phyloP scores from a whole-genome alignment of 306 rosid genomes.

The Leucaena leucocephala region DNA sequence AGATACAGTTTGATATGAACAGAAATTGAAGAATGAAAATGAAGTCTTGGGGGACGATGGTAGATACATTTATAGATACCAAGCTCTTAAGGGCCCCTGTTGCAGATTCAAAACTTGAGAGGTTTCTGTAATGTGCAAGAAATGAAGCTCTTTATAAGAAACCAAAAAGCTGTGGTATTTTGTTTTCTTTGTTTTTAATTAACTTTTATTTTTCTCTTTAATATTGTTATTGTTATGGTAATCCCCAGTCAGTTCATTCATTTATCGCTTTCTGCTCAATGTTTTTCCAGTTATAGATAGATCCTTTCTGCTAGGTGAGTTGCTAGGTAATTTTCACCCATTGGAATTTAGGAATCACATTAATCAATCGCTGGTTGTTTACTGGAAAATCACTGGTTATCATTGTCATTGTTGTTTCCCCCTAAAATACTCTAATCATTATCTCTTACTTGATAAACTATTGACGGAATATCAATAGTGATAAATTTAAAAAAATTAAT shows the following conservation, averaged over 20 bases:
- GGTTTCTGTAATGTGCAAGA: slow-evolving; percentile 58
- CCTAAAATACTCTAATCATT: too few relatives aligned
- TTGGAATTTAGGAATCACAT: neutral
- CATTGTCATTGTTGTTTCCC: too few relatives aligned
- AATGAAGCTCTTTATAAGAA: too few relatives aligned
- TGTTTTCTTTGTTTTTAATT: neutral
- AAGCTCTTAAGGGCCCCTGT: slow-evolving; percentile 74
- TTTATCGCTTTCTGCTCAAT: slow-evolving; percentile 32
- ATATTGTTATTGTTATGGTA: slow-evolving; percentile 20
- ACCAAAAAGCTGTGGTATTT: too few relatives aligned
- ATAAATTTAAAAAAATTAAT: too few relatives aligned
- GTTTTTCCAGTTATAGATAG: slow-evolving; percentile 36
- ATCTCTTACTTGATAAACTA: too few relatives aligned
- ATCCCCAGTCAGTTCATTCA: slow-evolving; percentile 25
- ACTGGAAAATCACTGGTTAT: too few relatives aligned
- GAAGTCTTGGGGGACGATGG: neutral
- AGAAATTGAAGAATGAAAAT: neutral
- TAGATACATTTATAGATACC: slow-evolving; percentile 58
- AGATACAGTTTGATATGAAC: too few relatives aligned
- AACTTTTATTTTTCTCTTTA: neutral
- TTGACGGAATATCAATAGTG: too few relatives aligned
- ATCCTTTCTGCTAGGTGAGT: neutral
- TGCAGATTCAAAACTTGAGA: slow-evolving; percentile 82
- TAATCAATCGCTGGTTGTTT: neutral
- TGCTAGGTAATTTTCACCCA: slow-evolving; percentile 2